Conservation (phyloP, 805 yeast genomes). For the Tetrapisispora phaffii region DNA sequence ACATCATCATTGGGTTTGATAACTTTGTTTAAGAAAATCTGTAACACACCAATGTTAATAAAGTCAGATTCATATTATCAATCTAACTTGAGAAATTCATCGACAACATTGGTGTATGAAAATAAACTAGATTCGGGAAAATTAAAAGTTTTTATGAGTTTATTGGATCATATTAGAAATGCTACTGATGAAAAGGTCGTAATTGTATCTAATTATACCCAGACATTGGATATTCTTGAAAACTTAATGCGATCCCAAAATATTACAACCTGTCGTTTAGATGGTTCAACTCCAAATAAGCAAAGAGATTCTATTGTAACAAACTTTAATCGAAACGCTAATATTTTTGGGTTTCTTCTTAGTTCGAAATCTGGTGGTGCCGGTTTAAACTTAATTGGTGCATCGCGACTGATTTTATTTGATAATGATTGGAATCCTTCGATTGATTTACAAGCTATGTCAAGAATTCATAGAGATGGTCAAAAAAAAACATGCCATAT, state of each 20-base stretch:
- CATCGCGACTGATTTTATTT: slow-evolving; percentile 69
- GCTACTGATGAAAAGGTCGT: slow-evolving; percentile 62
- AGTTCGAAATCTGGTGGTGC: slow-evolving; percentile 92
- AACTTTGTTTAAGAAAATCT: slow-evolving; percentile 64
- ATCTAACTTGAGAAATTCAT: slow-evolving; percentile 5
- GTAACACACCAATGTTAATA: slow-evolving; percentile 69
- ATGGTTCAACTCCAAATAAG: slow-evolving; percentile 71
- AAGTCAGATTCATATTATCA: slow-evolving; percentile 34
- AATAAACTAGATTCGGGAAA: slow-evolving; percentile 46
- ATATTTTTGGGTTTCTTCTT: slow-evolving; percentile 55
- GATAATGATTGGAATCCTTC: slow-evolving; percentile 99
- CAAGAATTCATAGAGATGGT: slow-evolving; percentile 90
- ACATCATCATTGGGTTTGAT: slow-evolving; percentile 55
- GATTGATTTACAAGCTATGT: slow-evolving; percentile 88
- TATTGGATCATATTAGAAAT: slow-evolving; percentile 41
- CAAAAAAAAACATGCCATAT: slow-evolving; percentile 69
- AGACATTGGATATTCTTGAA: slow-evolving; percentile 73
- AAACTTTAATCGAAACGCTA: slow-evolving; percentile 47
- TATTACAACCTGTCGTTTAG: slow-evolving; percentile 53
- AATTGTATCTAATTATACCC: slow-evolving; percentile 77
- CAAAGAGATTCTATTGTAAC: slow-evolving; percentile 57
- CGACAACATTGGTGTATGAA: slow-evolving; percentile 8
- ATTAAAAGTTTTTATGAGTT: slow-evolving; percentile 44
- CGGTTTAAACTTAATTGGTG: slow-evolving; percentile 85
- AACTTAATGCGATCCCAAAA: slow-evolving; percentile 39